These are phyloP conservation scores for Primulina eburnea DNA, from an alignment of 257 asterid species.

Conservation along the genomic window DNA sequence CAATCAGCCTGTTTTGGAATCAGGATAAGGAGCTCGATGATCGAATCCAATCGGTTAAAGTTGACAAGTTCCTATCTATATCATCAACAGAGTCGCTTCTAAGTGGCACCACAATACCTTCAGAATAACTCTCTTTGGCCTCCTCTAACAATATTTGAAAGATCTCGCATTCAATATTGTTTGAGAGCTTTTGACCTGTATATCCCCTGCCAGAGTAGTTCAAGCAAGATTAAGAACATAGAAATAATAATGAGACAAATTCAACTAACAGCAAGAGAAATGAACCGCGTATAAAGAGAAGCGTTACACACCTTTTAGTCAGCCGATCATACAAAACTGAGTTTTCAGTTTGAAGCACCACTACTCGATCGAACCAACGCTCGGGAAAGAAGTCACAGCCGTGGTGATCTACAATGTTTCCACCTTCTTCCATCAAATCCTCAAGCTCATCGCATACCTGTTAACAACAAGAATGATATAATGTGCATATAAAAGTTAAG, in stretches of 20 bases:
- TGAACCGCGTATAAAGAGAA: background rate
- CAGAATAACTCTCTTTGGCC: conserved; percentile 79
- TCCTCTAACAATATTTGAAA: conserved; percentile 85
- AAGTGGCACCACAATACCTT: conserved; percentile 64
- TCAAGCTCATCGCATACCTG: conserved; percentile 96
- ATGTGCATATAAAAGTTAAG: conserved; percentile 3
- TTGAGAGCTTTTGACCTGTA: conserved; percentile 71
- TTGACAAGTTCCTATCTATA: conserved; percentile 47
- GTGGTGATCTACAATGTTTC: conserved; percentile 92
- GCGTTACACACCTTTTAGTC: conserved; percentile 46
- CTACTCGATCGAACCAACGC: conserved; percentile 85
- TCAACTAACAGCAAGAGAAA: background rate
- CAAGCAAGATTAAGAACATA: background rate
- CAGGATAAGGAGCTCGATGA: conserved; percentile 49
- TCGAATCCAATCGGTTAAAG: conserved; percentile 58
- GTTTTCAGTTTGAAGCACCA: conserved; percentile 81
- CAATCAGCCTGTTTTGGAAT: conserved; percentile 2
- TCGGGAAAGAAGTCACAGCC: conserved; percentile 97
- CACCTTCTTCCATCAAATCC: conserved; percentile 89
- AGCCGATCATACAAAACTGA: conserved; percentile 72
- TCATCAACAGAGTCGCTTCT: conserved; percentile 68
- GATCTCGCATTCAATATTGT: conserved; percentile 83
- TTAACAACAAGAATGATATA: background rate
- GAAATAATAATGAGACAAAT: background rate
- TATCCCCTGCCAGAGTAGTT: conserved; percentile 57